These are phyloP conservation scores for Calonectria pauciramosa DNA, from an alignment of 2,329 filamentous ascomycete species.

Conservation along the genomic window DNA sequence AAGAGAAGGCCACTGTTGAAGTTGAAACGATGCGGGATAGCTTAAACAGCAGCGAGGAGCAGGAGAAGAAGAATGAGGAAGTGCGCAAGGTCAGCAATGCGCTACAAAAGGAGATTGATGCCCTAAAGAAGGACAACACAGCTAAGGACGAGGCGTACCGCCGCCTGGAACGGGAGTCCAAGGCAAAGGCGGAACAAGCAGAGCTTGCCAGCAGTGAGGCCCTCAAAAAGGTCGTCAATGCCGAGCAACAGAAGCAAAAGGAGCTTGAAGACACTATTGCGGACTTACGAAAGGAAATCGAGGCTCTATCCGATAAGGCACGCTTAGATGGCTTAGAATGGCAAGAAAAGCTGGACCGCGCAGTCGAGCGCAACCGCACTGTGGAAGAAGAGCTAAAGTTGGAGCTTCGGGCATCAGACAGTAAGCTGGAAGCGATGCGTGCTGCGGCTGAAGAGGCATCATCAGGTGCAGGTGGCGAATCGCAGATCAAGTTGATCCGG, in stretches of 20 bases:
- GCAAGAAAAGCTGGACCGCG: slow-evolving; percentile 79
- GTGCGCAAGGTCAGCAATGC: slow-evolving; percentile 67
- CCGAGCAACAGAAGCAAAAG: slow-evolving; percentile 70
- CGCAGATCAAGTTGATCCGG: slow-evolving; percentile 88
- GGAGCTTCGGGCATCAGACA: slow-evolving; percentile 85
- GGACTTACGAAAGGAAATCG: slow-evolving; percentile 84
- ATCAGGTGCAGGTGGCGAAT: slow-evolving; percentile 83
- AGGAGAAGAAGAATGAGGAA: slow-evolving; percentile 67
- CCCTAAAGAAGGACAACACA: slow-evolving; percentile 64
- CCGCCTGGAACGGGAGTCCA: slow-evolving; percentile 78
- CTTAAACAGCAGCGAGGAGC: slow-evolving; percentile 63
- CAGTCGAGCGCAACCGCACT: slow-evolving; percentile 77
- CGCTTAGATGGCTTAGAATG: slow-evolving; percentile 79
- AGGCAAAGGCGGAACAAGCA: slow-evolving; percentile 74
- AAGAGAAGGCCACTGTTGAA: slow-evolving; percentile 71
- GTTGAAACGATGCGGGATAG: slow-evolving; percentile 60
- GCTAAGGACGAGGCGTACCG: slow-evolving; percentile 75
- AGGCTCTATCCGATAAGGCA: slow-evolving; percentile 78
- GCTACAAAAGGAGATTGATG: slow-evolving; percentile 55
- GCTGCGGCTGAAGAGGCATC: slow-evolving; percentile 90
- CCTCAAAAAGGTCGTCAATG: slow-evolving; percentile 76
- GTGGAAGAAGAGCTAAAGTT: slow-evolving; percentile 83
- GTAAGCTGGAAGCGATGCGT: slow-evolving; percentile 90
- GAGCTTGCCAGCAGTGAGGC: slow-evolving; percentile 76
- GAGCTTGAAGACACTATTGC: slow-evolving; percentile 70